phyloP scores from a whole-genome alignment of 495 filamentous ascomycete genomes.

The Aspergillus indologenus region DNA sequence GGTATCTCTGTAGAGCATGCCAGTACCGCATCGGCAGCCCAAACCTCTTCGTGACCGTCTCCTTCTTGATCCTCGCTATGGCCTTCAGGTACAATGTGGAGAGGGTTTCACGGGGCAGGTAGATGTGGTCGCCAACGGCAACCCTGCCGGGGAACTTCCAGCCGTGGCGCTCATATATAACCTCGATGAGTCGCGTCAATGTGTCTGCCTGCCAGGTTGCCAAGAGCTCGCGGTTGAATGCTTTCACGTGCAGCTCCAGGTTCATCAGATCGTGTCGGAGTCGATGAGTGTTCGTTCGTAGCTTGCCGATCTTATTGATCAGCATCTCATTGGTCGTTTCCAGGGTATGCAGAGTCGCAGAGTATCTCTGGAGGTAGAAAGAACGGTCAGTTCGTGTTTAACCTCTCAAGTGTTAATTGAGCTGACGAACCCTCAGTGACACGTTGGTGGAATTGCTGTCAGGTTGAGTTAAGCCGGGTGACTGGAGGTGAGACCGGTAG shows the following conservation, averaged over 20 bases:
- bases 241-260: constrained; percentile 30
- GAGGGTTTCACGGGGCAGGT: constrained; percentile 22
- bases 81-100: constrained; percentile 27
- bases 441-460: background rate
- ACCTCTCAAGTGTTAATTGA: background rate
- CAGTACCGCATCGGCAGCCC: constrained; percentile 29
- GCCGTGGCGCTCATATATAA: constrained; percentile 27
- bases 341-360: constrained; percentile 19
- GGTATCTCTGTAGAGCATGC: constrained; percentile 31
- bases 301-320: constrained; percentile 19
- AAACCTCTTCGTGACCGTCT: constrained; percentile 23
- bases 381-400: background rate
- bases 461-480: background rate
- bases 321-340: constrained; percentile 27
- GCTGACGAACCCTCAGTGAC: constrained; percentile 14
- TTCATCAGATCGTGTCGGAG: constrained; percentile 29
- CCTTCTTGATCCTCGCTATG: constrained; percentile 24
- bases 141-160: constrained; percentile 25
- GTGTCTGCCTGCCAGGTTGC: constrained; percentile 39
- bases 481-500: constrained; percentile 16
- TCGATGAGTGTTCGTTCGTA: constrained; percentile 20
- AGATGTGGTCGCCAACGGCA: constrained; percentile 16
- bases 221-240: constrained; percentile 30
- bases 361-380: constrained; percentile 15
- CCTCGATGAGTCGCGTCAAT: constrained; percentile 39